Percentiles rank a stretch among this genome's conserved stretches.
Evolutionary conservation across 2,329 filamentous ascomycete species (phyloP).

Genomic region (Neonectria coccinea): DNA sequence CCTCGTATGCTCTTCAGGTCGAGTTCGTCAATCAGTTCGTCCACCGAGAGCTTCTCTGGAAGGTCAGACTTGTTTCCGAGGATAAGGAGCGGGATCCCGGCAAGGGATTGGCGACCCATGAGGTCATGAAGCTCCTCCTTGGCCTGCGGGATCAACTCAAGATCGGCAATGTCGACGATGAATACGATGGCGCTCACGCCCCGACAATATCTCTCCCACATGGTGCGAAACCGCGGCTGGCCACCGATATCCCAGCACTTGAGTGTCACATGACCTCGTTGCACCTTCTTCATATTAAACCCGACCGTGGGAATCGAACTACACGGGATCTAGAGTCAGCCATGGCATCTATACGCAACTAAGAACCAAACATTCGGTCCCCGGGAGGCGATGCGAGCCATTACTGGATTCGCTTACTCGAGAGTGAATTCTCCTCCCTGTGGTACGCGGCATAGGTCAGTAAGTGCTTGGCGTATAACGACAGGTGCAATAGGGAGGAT

Average conservation of each 20-base stretch:
- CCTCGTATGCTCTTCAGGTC: constrained; percentile 89
- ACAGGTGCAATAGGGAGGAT: constrained; percentile 4
- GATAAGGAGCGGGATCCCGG: constrained; percentile 91
- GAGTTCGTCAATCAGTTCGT: constrained; percentile 93
- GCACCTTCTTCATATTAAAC: constrained; percentile 99
- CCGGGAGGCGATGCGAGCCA: constrained; percentile 30
- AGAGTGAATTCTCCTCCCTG: constrained; percentile 98
- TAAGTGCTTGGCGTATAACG: constrained; percentile 34
- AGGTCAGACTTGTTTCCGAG: constrained; percentile 98
- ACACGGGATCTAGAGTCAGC: constrained; percentile 57
- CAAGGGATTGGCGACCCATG: constrained; percentile 84
- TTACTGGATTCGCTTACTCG: constrained; percentile 75
- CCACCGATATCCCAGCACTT: constrained; percentile 99
- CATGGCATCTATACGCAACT: constrained; percentile 29
- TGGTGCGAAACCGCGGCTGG: constrained; percentile 94
- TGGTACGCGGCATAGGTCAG: constrained; percentile 31
- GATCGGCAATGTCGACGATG: constrained; percentile 96
- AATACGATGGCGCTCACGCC: constrained; percentile 98
- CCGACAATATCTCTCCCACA: constrained; percentile 99
- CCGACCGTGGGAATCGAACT: constrained; percentile 98
- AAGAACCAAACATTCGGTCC: constrained; percentile 12
- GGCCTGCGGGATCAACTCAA: constrained; percentile 81
- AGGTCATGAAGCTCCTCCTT: constrained; percentile 93
- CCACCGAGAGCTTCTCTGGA: constrained; percentile 88
- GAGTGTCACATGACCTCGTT: constrained; percentile 96